Evolutionary conservation across 768 basidiomycete species (phyloP).

Genomic region (Amanita thiersii): DNA sequence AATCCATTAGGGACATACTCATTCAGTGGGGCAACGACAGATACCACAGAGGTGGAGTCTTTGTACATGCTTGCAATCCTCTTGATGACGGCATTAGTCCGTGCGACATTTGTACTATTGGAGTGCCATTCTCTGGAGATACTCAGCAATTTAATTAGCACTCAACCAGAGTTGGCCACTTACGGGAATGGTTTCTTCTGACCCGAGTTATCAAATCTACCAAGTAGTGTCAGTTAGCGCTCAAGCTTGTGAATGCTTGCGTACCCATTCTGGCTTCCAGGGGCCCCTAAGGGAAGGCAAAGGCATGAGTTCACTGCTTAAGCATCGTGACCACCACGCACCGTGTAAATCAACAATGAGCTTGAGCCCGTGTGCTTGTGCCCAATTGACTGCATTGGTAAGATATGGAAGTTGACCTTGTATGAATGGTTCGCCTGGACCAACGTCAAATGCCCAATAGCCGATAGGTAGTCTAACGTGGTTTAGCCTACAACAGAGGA

Average conservation of each 20-base stretch:
- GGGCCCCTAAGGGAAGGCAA: constrained; percentile 36
- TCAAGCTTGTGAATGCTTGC: constrained; percentile 13
- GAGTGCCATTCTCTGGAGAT: constrained; percentile 52
- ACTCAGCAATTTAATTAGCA: constrained; percentile 3
- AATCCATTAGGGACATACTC: constrained; percentile 39
- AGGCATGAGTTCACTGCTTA: constrained; percentile 8
- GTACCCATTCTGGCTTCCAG: constrained; percentile 80
- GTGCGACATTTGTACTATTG: constrained; percentile 53
- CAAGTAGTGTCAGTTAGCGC: constrained; percentile 5
- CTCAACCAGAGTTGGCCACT: constrained; percentile 14
- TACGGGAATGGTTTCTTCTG: constrained; percentile 50
- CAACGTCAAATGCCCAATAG: constrained; percentile 85
- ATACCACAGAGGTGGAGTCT: constrained; percentile 42
- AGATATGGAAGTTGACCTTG: constrained; percentile 71
- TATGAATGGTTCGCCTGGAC: constrained; percentile 70
- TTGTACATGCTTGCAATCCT: constrained; percentile 53
- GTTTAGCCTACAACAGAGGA: constrained; percentile 46
- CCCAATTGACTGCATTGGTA: constrained; percentile 61
- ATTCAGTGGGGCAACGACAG: constrained; percentile 70
- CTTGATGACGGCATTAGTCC: constrained; percentile 60
- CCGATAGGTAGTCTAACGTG: constrained; percentile 83
- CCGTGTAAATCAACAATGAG: constrained; percentile 76
- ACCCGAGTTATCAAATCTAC: constrained; percentile 78
- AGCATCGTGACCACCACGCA: constrained; percentile 9
- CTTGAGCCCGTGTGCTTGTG: constrained; percentile 62